Percentiles rank a stretch among this genome's conserved stretches.
These are phyloP conservation scores for Oidiodendron maius DNA, from an alignment of 495 filamentous ascomycete species.

Conservation along the genomic window DNA sequence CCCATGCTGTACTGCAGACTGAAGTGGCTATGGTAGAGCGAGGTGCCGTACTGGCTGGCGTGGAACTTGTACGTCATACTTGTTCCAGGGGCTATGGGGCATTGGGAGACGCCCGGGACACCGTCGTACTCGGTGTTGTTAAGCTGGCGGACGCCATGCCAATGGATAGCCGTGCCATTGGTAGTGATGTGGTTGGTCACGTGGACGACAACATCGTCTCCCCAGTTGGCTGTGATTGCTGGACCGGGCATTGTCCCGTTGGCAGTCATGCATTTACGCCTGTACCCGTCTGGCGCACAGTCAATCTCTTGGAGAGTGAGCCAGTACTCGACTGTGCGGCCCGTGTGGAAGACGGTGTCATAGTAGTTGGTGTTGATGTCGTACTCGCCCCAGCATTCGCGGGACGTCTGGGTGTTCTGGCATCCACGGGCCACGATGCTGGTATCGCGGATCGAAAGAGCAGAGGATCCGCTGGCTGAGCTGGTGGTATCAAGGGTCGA, in stretches of 20 bases:
- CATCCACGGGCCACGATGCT: no score
- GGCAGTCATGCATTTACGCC: constrained; percentile 32
- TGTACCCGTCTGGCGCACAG: constrained; percentile 42
- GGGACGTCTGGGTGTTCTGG: constrained; percentile 34
- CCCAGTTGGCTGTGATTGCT: constrained; percentile 29
- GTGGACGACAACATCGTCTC: constrained; percentile 40
- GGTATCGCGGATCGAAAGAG: no score
- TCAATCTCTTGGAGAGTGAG: constrained; percentile 36
- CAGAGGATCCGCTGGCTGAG: no score
- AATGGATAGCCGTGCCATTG: constrained; percentile 37
- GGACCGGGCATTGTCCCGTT: constrained; percentile 41
- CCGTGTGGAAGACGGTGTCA: constrained; percentile 37
- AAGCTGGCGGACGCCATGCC: constrained; percentile 39
- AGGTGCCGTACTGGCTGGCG: constrained; percentile 48
- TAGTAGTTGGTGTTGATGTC: constrained; percentile 52
- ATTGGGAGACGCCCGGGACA: constrained; percentile 39
- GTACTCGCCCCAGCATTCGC: constrained; percentile 37
- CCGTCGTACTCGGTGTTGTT: constrained; percentile 30
- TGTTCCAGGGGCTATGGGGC: constrained; percentile 37
- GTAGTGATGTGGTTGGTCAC: constrained; percentile 41
- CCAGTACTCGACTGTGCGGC: constrained; percentile 35
- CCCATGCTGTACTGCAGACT: constrained; percentile 48
- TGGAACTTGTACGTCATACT: constrained; percentile 46
- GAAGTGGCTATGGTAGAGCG: constrained; percentile 61
- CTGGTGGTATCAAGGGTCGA: no score